These are phyloP conservation scores for Leccinellum albellum DNA, from an alignment of 768 basidiomycete species.

Conservation along the genomic window DNA sequence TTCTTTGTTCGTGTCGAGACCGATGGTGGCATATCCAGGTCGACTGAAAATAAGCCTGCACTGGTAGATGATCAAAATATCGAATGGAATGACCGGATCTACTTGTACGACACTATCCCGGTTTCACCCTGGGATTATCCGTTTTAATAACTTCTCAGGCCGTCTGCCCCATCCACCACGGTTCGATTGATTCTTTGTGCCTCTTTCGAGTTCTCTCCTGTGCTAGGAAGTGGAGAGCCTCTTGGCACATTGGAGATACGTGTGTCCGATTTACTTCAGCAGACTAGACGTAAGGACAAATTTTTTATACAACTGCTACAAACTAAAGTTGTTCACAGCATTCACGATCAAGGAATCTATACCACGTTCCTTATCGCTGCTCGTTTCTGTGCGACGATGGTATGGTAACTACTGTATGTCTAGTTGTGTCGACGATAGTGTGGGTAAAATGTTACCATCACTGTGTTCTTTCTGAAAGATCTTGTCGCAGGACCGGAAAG, in stretches of 20 bases:
- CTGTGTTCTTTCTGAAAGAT: not conserved
- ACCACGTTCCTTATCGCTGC: not conserved
- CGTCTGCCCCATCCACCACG: not conserved
- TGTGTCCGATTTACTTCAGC: not conserved
- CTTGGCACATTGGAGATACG: not conserved
- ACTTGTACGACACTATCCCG: not conserved
- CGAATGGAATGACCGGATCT: not conserved
- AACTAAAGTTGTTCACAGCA: not conserved
- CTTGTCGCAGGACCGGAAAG: not conserved
- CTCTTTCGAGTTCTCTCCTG: conserved; percentile 2
- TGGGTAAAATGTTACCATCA: not conserved
- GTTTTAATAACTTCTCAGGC: not conserved
- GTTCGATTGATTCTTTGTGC: not conserved
- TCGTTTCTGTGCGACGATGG: not conserved
- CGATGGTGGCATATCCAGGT: not conserved
- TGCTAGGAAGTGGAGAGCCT: not conserved
- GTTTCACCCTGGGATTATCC: not conserved
- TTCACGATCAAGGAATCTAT: not conserved
- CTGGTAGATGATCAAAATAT: not conserved
- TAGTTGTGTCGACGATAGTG: not conserved
- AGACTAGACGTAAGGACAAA: not conserved
- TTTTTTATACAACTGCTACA: not conserved
- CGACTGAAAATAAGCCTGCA: not conserved
- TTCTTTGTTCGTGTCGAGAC: conserved; percentile 1
- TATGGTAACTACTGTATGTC: not conserved